Evolutionary conservation across 129 eudicot genomes (phyloP).

Genomic region (Silybum marianum): DNA sequence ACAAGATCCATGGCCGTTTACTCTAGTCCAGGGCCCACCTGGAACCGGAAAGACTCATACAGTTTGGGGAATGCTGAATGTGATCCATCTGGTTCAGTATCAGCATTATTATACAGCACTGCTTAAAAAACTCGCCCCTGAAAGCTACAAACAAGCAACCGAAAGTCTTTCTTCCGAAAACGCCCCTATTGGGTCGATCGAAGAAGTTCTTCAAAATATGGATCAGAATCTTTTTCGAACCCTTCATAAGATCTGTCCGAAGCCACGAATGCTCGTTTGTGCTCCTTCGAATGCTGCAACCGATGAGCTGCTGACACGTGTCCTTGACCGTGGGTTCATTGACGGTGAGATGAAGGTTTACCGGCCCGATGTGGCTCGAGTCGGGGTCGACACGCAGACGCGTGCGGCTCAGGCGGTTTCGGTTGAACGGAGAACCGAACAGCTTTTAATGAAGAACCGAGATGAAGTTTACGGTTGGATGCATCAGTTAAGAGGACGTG

Average conservation of each 20-base stretch:
- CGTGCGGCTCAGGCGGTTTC: conserved; percentile 99
- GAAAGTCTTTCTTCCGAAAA: conserved; percentile 55
- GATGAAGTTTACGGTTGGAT: conserved; percentile 83
- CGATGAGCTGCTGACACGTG: conserved; percentile 92
- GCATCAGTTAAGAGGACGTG: conserved; percentile 74
- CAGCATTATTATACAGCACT: conserved; percentile 93
- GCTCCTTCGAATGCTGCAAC: conserved; percentile 99
- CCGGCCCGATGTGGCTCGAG: conserved; percentile 97
- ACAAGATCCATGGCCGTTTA: conserved; percentile 98
- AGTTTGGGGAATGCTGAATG: conserved; percentile 98
- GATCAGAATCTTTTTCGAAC: conserved; percentile 92
- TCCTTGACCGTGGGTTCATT: conserved; percentile 96
- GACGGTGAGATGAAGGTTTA: conserved; percentile 99
- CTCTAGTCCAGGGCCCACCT: conserved; percentile 98
- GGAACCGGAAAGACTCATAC: conserved; percentile 99
- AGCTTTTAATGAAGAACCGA: conserved; percentile 63
- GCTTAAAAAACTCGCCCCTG: conserved; percentile 94
- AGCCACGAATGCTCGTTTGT: conserved; percentile 97
- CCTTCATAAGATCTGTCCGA: conserved; percentile 93
- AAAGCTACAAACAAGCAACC: conserved; percentile 87
- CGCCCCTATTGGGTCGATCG: conserved; percentile 72
- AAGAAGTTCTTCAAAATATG: conserved; percentile 94
- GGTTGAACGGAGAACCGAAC: conserved; percentile 94
- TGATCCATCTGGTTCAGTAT: conserved; percentile 94
- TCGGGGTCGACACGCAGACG: conserved; percentile 94